Base-by-base conservation (phyloP, 2,329 filamentous ascomycete genomes). In the Epichloe aotearoae region DNA sequence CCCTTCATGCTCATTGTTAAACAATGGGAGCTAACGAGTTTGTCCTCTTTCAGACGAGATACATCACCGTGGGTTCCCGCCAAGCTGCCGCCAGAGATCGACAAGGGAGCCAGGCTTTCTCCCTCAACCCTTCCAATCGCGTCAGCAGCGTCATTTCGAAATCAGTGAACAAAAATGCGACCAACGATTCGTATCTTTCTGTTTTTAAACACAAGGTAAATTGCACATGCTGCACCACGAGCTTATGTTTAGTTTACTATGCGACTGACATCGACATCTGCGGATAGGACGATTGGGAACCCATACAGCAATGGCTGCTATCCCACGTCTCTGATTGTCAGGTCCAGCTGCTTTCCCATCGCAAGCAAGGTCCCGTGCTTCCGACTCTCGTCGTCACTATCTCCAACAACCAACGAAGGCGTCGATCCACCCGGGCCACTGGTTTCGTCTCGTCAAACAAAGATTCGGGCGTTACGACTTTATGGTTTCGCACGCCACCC, bases 381-480 rank as follows among this genome's bases (percentile, higher is more conserved):
- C 79, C 79, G 2, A 84, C 81, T 5, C 70, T 84, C 12, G 68
- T 82, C 44, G 61, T 84, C 38, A 76, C 69, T 55, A 66, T 84
- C 46, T 70, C 73, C 38, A 79, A 83, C 55, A 82, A 79, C 61
- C 69, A 80, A 55, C 75, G 78, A 50, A 84, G 83, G 58, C 75
- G 81, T 47, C 73, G 81, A 53, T 84, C 81, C 45, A 84, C 80
- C 56, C 73, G 80, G 53, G 77, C 81, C 3, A 74, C 76, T 4
- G 77, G 76, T 3, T 66, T 84, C 20, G 74, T 73, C 17, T 63
- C 73, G 10, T 63, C 69, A 6, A 72, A 66, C 52, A 80, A 75
- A 59, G 75, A 80, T 15, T 65, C 71, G 1, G 63, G 67, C 8
- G 66, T 72, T 3, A 71, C 68, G 8, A 73, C 72, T 0, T 62